Conservation (phyloP, 2,329 filamentous ascomycete species). For the Malbranchea cinnamomea region DNA sequence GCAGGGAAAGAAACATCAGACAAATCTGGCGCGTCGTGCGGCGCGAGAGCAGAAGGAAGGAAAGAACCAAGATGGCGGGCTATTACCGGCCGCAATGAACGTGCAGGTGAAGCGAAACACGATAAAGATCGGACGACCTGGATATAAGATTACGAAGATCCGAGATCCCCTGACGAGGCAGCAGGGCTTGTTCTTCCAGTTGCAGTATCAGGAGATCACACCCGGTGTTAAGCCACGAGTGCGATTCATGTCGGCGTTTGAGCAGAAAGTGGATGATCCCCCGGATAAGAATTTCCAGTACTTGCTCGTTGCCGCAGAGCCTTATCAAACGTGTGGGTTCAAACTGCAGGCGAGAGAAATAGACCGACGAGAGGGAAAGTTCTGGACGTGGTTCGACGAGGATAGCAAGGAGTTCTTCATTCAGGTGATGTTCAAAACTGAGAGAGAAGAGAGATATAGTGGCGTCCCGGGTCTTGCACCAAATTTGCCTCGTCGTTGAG, state of each 20-base stretch:
- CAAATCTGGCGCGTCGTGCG: conserved; percentile 86
- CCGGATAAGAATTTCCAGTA: conserved; percentile 93
- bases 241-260: conserved; percentile 94
- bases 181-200: conserved; percentile 82
- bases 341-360: conserved; percentile 91
- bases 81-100: conserved; percentile 59
- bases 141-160: conserved; percentile 96
- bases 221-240: conserved; percentile 64
- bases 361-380: conserved; percentile 72
- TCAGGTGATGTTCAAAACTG: conserved; percentile 95
- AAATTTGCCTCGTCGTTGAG: conserved; percentile 19
- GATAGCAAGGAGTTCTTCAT: conserved; percentile 97
- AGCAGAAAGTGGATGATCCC: conserved; percentile 83
- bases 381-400: conserved; percentile 90
- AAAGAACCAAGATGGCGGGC: conserved; percentile 41
- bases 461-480: conserved; percentile 51
- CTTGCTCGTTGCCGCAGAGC: conserved; percentile 84
- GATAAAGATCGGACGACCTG: conserved; percentile 88
- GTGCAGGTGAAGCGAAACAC: conserved; percentile 69
- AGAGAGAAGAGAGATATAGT: conserved; percentile 78
- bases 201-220: conserved; percentile 86
- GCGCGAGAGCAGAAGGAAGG: conserved; percentile 92
- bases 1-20: conserved; percentile 97
- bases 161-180: conserved; percentile 79
- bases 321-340: conserved; percentile 94